Evolutionary conservation across 2,329 filamentous ascomycete species (phyloP).

Genomic region (Metarhizium album): DNA sequence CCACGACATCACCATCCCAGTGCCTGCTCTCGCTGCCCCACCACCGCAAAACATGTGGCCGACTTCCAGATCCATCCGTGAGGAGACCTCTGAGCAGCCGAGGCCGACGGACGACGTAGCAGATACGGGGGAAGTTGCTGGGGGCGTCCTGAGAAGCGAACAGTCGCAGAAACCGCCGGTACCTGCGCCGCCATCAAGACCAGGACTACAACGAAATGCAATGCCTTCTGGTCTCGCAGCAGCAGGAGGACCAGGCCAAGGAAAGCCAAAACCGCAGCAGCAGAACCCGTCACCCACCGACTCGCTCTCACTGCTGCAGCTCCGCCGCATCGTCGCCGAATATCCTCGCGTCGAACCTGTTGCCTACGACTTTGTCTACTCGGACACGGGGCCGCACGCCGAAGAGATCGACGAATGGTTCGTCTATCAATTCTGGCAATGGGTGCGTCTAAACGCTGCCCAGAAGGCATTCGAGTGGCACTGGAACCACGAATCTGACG

Average conservation of each 20-base stretch:
- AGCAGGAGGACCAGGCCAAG: constrained; percentile 13
- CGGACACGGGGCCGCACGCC: constrained; percentile 61
- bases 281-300: constrained; percentile 39
- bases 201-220: constrained; percentile 14
- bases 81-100: not conserved
- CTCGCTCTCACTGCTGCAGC: constrained; percentile 64
- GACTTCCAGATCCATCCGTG: not conserved
- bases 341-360: constrained; percentile 58
- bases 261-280: constrained; percentile 13
- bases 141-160: constrained; percentile 23
- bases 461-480: constrained; percentile 67
- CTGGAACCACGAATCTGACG: constrained; percentile 48
- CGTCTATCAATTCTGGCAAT: constrained; percentile 78
- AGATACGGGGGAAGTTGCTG: constrained; percentile 27
- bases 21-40: not conserved
- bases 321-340: constrained; percentile 63
- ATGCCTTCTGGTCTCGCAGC: constrained; percentile 12
- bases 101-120: constrained; percentile 26
- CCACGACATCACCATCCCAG: not conserved
- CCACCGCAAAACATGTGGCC: constrained; percentile 30
- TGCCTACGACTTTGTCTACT: constrained; percentile 79
- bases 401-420: constrained; percentile 99
- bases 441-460: constrained; percentile 63
- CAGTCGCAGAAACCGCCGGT: constrained; percentile 22
- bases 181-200: constrained; percentile 9